phyloP scores from a whole-genome alignment of 164 flowering plant species.

The Tetracentron sinense region DNA sequence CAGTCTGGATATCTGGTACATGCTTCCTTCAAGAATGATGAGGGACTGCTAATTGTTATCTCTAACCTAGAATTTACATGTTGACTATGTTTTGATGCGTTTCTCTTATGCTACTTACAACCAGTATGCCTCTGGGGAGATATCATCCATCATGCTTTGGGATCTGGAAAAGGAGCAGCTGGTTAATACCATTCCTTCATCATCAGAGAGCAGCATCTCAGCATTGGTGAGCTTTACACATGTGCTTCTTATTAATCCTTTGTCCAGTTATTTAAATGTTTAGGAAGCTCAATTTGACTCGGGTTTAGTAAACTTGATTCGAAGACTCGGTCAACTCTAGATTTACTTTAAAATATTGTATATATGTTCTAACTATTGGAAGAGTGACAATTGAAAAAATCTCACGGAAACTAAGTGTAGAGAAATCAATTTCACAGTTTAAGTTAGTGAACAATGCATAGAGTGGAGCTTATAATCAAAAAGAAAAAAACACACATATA shows the following conservation, averaged over 20 bases:
- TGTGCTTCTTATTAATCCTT: neutral
- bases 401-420: too few species aligned
- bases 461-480: too few species aligned
- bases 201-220: conserved; percentile 71
- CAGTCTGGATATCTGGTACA: conserved; percentile 90
- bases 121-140: conserved; percentile 88
- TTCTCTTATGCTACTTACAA: conserved; percentile 7
- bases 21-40: neutral
- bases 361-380: too few species aligned
- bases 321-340: too few species aligned
- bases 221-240: conserved; percentile 59
- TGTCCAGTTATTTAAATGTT: neutral
- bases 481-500: too few species aligned
- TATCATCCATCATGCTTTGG: conserved; percentile 86
- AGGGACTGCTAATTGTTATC: neutral
- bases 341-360: too few species aligned
- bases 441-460: too few species aligned
- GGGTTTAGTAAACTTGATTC: too few species aligned
- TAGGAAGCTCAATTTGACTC: too few species aligned
- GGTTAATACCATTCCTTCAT: conserved; percentile 56
- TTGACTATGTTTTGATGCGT: neutral
- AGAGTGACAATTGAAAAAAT: too few species aligned
- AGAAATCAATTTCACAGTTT: too few species aligned
- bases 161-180: conserved; percentile 94
- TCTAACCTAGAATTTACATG: neutral